Base-by-base conservation (phyloP, 164 flowering plant genomes). In the Macadamia tetraphylla region DNA sequence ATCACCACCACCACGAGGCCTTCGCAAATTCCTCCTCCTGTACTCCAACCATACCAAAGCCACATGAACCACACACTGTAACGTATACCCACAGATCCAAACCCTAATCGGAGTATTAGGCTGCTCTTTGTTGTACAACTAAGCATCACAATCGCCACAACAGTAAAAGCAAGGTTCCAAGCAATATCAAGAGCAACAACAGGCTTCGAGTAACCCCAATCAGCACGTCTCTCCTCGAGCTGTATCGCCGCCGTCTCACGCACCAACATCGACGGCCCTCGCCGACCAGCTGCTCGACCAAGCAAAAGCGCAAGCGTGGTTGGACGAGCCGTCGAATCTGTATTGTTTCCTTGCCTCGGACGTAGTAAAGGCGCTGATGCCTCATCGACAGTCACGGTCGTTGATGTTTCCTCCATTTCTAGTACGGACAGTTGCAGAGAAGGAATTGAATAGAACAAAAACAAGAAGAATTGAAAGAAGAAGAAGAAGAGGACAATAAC, bases 51-150 rank as follows among this genome's bases (percentile, higher is more conserved):
- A 84, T 15, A 86, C 80, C 55, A 87, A 79, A 58, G 71, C 91
- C 71, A 87, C 86, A 75, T 89, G 94, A 55, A 87, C 55, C 13
- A 84, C 29, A 46, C 94, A 87, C 75, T 84, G 90, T 13, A 86
- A n/a, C 49, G 86, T 83, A 66, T 89, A 89, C 56, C 91, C 91
- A 57, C 35, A 73, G 40, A 86, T 67, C 94, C 94, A 89, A 68
- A 82, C 58, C 80, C 94, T 77, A 60, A 87, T 66, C 15, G 94
- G 94, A 29, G 82, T 82, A 13, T 83, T 69, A 0, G 94, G 94
- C 30, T 70, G 68, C 73, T 89, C 91, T 6, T 32, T 32, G 74
- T 1, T 0, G 91, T 75, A 17, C 76, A 69, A 3, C 73, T 40
- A 1, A 89, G 78, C 60, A 84, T 85, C 11, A 74, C 73, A 5